Conservation (phyloP, 2,329 filamentous ascomycete genomes). For the Calonectria crousiana region DNA sequence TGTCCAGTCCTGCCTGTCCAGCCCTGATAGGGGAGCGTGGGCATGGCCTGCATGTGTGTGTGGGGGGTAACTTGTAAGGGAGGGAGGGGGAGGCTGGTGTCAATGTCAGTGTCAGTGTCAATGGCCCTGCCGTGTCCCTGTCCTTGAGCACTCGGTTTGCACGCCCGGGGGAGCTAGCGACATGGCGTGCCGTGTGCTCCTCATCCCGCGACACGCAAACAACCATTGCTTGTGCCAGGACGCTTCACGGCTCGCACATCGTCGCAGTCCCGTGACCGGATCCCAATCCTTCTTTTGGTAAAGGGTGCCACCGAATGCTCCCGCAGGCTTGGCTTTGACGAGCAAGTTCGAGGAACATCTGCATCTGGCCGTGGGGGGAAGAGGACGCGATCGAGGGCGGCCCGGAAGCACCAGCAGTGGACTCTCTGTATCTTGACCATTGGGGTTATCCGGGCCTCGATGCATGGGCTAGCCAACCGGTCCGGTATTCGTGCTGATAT, state of each 20-base stretch:
- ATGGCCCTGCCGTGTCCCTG: neutral
- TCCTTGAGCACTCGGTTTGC: neutral
- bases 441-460: neutral
- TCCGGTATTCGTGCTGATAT: conserved; percentile 7
- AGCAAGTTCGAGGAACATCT: neutral
- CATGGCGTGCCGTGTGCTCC: neutral
- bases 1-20: neutral
- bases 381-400: neutral
- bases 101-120: conserved; percentile 6
- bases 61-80: neutral
- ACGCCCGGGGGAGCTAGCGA: neutral
- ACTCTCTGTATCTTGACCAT: neutral
- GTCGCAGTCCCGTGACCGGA: conserved; percentile 14
- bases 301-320: neutral
- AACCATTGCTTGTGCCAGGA: neutral
- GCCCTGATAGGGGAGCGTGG: neutral
- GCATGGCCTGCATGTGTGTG: neutral
- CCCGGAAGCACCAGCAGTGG: neutral
- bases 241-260: conserved; percentile 14
- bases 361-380: neutral
- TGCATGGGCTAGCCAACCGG: neutral
- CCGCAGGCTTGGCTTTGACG: conserved; percentile 3
- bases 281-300: neutral
- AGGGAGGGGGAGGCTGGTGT: neutral
- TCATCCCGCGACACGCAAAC: neutral